Base-by-base conservation (phyloP, 257 asterid species). In the Pogostemon cablin region DNA sequence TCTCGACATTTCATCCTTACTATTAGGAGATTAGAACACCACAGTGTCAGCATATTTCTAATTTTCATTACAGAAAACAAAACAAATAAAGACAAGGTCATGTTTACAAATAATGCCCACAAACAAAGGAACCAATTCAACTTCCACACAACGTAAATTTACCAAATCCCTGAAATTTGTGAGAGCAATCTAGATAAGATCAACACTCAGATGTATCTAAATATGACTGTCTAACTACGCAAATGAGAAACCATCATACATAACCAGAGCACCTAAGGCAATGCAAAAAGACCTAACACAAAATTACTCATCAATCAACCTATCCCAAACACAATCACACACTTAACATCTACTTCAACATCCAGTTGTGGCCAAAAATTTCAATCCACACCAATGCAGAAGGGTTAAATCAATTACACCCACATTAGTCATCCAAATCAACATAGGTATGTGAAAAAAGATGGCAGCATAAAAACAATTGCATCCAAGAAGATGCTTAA, bases 371-470 rank as follows among this genome's bases (percentile, higher is more conserved):
- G 69, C 64, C 37, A 62, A 69, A 57, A 38, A 47, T 20, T 32
- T 4, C 32, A 9, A 10, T 4, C 12, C 7, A 39, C 40, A 60
- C 72, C 62, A 74, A 62, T 38, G 62, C 9, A 43, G 37, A 40
- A 55, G 57, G 9, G 37, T 2, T 9, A 5, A 15, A 63, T 73
- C 35, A 58, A 37, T 53, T 7, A 56, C 7, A 9, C 70, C 61
- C 41, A 35, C 70, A 67, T 47, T 54, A 50, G n/a, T 57, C 67
- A 67, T 42, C 64, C 44, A 25, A 67, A 60, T 11, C 59, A 58
- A 52, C 34, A 7, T 58, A 61, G 6, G 69, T 9, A 71, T 67
- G 62, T 7, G 8, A 5, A 39, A 34, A 53, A 62, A 38, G 12
- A 57, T 44, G 0, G n/a, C 64, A 49, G 17, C 57, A 69, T 40